phyloP scores from a whole-genome alignment of 164 flowering plant species.

The Akebia trifoliata region DNA sequence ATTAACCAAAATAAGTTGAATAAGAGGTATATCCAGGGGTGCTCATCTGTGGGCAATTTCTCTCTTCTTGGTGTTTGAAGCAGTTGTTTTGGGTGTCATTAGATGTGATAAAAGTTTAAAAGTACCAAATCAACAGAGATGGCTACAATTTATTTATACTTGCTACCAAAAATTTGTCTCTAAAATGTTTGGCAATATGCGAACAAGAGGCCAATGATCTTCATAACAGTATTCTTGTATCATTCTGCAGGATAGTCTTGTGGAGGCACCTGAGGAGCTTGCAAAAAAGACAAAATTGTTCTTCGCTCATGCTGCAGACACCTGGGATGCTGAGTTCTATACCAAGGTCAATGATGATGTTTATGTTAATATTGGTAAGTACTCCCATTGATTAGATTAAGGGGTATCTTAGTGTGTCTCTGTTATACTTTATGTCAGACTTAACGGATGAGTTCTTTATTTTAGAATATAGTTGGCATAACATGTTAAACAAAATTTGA shows the following conservation, averaged over 20 bases:
- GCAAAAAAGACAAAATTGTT: constrained; percentile 73
- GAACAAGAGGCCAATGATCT: neutral
- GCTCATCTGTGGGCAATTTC: too few relatives aligned
- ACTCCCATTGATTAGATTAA: constrained; percentile 6
- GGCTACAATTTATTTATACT: neutral
- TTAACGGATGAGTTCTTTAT: neutral
- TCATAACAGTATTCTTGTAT: neutral
- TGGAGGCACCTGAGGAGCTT: constrained; percentile 63
- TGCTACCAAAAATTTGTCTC: neutral
- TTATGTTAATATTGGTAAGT: constrained; percentile 82
- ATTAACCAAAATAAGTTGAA: too few relatives aligned
- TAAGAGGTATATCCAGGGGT: too few relatives aligned
- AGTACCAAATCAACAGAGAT: too few relatives aligned
- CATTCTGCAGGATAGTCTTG: constrained; percentile 57
- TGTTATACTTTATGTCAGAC: neutral
- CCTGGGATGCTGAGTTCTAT: constrained; percentile 92
- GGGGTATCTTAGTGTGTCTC: neutral
- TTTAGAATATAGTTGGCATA: too few relatives aligned
- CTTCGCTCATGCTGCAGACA: constrained; percentile 65
- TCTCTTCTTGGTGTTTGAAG: too few relatives aligned
- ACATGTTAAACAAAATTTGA: too few relatives aligned
- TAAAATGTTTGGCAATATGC: neutral
- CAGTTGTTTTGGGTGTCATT: too few relatives aligned
- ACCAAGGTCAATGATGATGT: constrained; percentile 91
- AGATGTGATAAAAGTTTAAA: too few relatives aligned